A percentile compares a stretch with the other conserved stretches of the same genome.
Evolutionary conservation across 2,329 filamentous ascomycete genomes (phyloP).

Genomic region (Ophiosphaerella herpotricha): DNA sequence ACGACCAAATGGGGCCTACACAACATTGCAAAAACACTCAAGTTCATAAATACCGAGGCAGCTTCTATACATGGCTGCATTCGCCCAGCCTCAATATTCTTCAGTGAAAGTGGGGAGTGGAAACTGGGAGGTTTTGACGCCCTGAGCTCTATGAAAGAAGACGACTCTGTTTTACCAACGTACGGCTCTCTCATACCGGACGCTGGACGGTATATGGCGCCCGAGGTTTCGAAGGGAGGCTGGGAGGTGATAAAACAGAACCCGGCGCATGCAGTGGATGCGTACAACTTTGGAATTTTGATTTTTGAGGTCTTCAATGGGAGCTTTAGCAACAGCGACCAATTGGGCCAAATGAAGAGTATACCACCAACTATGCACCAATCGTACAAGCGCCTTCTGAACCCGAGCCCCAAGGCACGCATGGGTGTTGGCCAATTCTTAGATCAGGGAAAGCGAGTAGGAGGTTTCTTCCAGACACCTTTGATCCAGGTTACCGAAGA

Average conservation of each 20-base stretch:
- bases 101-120: conserved; percentile 96
- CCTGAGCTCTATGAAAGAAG: conserved; percentile 92
- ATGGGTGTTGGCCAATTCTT: conserved; percentile 84
- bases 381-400: conserved; percentile 86
- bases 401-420: conserved; percentile 85
- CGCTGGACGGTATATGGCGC: conserved; percentile 80
- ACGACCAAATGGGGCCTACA: conserved; percentile 96
- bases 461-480: conserved; percentile 90
- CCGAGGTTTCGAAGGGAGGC: conserved; percentile 82
- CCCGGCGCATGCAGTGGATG: conserved; percentile 80
- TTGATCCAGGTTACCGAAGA: conserved; percentile 91
- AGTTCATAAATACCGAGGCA: conserved; percentile 95
- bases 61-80: conserved; percentile 88
- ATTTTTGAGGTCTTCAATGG: conserved; percentile 94
- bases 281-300: conserved; percentile 82
- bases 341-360: conserved; percentile 82
- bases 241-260: conserved; percentile 89
- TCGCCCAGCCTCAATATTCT: conserved; percentile 84
- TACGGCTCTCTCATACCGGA: conserved; percentile 89
- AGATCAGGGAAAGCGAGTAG: conserved; percentile 80
- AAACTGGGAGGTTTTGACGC: conserved; percentile 93
- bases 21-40: conserved; percentile 87
- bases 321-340: conserved; percentile 73
- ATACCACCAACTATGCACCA: conserved; percentile 88
- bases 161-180: conserved; percentile 89